Conservation (phyloP, 2,329 filamentous ascomycete genomes). For the Diplodia sapinea region DNA sequence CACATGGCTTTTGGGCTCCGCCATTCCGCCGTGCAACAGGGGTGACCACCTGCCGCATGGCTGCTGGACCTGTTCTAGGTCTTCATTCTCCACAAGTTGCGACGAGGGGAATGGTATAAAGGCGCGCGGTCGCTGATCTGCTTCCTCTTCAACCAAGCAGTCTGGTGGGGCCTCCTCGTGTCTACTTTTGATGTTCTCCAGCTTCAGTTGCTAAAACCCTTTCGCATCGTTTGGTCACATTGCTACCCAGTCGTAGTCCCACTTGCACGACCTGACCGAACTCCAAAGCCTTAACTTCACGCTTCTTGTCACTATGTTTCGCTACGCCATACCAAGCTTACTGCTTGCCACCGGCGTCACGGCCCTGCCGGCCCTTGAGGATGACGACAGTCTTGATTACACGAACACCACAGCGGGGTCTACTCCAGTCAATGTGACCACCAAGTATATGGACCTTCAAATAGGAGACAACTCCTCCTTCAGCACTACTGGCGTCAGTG, state of each 20-base stretch:
- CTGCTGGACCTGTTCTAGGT: constrained; percentile 11
- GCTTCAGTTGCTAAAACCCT: neutral
- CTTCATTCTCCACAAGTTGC: neutral
- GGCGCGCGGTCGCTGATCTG: neutral
- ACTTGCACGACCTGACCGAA: neutral
- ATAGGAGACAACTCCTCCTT: neutral
- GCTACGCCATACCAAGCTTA: constrained; percentile 13
- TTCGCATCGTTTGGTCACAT: neutral
- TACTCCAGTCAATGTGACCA: constrained; percentile 8
- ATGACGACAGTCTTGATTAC: constrained; percentile 7
- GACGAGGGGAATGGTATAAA: constrained; percentile 20
- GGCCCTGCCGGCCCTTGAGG: constrained; percentile 10
- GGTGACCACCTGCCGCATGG: constrained; percentile 23
- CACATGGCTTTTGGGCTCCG: constrained; percentile 29
- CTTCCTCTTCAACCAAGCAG: constrained; percentile 2
- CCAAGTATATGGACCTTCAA: constrained; percentile 9
- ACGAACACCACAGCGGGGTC: constrained; percentile 25
- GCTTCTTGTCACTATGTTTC: constrained; percentile 9
- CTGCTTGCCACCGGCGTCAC: constrained; percentile 18
- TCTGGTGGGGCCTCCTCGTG: neutral
- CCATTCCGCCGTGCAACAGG: constrained; percentile 26
- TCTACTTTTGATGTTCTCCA: constrained; percentile 1
- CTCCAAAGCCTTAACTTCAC: neutral
- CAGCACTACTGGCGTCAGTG: neutral
- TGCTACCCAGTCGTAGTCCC: constrained; percentile 3